A percentile compares a stretch with the other conserved stretches of the same genome.
phyloP scores from a whole-genome alignment of 2,329 filamentous ascomycete genomes.

The Penicillium rolfsii region DNA sequence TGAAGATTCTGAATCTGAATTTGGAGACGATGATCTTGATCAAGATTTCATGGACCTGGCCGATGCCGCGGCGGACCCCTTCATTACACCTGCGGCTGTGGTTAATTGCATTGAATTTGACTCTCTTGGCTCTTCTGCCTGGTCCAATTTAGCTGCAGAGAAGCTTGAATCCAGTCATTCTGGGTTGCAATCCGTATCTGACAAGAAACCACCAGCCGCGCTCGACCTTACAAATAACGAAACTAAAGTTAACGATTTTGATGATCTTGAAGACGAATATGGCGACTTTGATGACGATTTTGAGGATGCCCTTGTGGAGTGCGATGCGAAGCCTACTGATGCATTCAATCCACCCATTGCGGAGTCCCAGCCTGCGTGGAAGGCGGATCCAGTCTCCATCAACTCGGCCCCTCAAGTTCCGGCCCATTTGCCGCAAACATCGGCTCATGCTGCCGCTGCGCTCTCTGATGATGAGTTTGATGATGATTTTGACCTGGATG shows the following conservation, averaged over 20 bases:
- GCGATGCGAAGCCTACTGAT: conserved; percentile 48
- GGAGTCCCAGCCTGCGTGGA: conserved; percentile 25
- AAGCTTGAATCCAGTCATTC: conserved; percentile 13
- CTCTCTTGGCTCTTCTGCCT: conserved; percentile 22
- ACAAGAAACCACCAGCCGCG: conserved; percentile 12
- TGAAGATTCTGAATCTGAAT: conserved; percentile 48
- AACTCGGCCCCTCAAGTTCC: not conserved
- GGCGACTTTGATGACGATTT: conserved; percentile 63
- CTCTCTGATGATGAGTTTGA: conserved; percentile 73
- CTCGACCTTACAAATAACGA: conserved; percentile 21
- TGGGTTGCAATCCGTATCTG: conserved; percentile 1
- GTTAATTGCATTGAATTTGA: conserved; percentile 18
- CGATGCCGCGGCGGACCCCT: conserved; percentile 39
- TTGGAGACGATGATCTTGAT: conserved; percentile 53
- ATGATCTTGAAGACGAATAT: conserved; percentile 72
- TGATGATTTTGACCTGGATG: conserved; percentile 63
- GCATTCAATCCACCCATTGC: conserved; percentile 14
- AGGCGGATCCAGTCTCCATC: conserved; percentile 8
- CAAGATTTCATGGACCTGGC: conserved; percentile 49
- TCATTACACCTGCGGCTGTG: conserved; percentile 22
- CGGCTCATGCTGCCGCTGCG: conserved; percentile 30
- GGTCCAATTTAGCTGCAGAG: conserved; percentile 21
- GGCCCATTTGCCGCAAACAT: conserved; percentile 8
- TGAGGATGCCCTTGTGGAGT: conserved; percentile 60
- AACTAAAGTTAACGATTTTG: conserved; percentile 40